phyloP scores from a whole-genome alignment of 352 stramenopile genomes.

The Stramenopiles sp. region DNA sequence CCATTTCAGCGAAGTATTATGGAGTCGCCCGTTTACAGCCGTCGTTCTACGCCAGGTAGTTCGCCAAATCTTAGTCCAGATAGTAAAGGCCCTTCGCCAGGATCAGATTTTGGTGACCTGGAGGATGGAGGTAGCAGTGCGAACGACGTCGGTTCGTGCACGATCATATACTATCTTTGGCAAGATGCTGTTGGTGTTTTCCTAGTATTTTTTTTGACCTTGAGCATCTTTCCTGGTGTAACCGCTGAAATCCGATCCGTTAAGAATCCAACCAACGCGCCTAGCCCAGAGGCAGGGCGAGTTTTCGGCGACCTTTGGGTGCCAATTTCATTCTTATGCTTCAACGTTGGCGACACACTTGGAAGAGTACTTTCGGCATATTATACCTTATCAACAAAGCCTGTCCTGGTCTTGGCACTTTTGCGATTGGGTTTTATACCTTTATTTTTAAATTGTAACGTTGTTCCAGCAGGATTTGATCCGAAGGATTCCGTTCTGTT shows the following conservation, averaged over 20 bases:
- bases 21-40: conserved; percentile 11
- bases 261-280: not conserved
- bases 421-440: conserved; percentile 2
- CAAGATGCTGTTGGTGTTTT: not conserved
- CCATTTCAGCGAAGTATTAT: conserved; percentile 9
- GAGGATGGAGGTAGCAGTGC: not conserved
- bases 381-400: not conserved
- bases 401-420: not conserved
- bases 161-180: not conserved
- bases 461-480: not conserved
- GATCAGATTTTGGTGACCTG: not conserved
- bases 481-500: not conserved
- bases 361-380: not conserved
- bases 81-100: not conserved
- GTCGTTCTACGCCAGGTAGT: not conserved
- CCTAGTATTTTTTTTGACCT: conserved; percentile 2
- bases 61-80: not conserved
- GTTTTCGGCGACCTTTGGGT: conserved; percentile 4
- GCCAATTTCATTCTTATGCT: conserved; percentile 9
- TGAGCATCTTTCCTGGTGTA: conserved; percentile 1
- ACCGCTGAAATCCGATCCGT: conserved; percentile 10
- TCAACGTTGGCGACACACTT: not conserved
- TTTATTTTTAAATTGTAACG: conserved; percentile 10
- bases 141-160: not conserved
- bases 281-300: not conserved